Percentiles rank a stretch among this genome's conserved stretches.
phyloP scores from a whole-genome alignment of 2,329 filamentous ascomycete genomes.

The Epichloe baconii region DNA sequence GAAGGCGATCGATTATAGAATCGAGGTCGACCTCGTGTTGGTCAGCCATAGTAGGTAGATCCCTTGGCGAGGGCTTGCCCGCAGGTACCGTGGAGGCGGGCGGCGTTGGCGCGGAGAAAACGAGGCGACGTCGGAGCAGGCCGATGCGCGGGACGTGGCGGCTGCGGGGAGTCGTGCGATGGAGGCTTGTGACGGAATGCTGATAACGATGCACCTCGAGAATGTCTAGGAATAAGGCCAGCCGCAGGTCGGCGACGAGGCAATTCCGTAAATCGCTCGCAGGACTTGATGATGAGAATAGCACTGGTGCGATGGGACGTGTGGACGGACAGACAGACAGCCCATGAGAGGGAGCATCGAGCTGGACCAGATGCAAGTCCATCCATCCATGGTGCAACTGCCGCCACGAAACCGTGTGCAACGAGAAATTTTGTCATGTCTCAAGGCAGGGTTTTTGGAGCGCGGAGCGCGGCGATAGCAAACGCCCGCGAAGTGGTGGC shows the following conservation, averaged over 20 bases:
- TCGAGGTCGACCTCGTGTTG: constrained; percentile 91
- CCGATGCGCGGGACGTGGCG: constrained; percentile 17
- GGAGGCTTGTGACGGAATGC: constrained; percentile 11
- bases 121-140: constrained; percentile 13
- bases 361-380: neutral
- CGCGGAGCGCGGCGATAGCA: neutral
- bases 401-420: neutral
- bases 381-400: neutral
- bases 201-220: constrained; percentile 19
- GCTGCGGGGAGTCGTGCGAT: constrained; percentile 16
- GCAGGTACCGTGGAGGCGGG: constrained; percentile 17
- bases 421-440: neutral
- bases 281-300: neutral
- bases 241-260: neutral
- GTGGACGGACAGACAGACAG: neutral
- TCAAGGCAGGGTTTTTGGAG: no score
- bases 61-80: constrained; percentile 26
- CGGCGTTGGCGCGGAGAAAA: constrained; percentile 12
- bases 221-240: constrained; percentile 9
- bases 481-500: neutral
- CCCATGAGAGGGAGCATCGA: neutral
- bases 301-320: neutral
- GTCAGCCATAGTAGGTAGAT: constrained; percentile 41
- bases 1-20: constrained; percentile 94
- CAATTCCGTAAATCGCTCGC: neutral